phyloP scores from a whole-genome alignment of 2,329 filamentous ascomycete species.

The Dryadomyces sulphureus region DNA sequence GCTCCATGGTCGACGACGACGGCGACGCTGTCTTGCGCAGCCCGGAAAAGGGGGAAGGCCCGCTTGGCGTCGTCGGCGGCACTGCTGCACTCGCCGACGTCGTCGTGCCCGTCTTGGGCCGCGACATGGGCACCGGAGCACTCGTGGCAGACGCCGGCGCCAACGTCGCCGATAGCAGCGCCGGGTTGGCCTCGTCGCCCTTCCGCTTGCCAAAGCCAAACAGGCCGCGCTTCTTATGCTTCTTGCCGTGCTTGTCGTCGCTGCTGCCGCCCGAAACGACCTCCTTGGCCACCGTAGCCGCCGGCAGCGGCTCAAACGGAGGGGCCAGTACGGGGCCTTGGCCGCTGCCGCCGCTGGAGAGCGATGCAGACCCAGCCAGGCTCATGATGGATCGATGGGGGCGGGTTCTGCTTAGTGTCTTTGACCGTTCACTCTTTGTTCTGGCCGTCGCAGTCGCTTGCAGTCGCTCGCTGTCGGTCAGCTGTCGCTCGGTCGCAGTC shows the following conservation, averaged over 20 bases:
- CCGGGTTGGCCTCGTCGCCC: constrained; percentile 20
- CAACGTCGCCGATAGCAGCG: constrained; percentile 2
- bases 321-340: constrained; percentile 7
- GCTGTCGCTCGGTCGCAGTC: neutral
- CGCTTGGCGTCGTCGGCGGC: neutral
- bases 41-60: constrained; percentile 13
- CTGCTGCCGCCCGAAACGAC: neutral
- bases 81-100: constrained; percentile 11
- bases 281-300: neutral
- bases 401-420: neutral
- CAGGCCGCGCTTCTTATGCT: constrained; percentile 18
- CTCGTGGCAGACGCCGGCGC: neutral
- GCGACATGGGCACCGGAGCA: neutral
- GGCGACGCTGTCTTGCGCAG: constrained; percentile 20
- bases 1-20: constrained; percentile 20
- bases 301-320: constrained; percentile 9
- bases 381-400: constrained; percentile 5
- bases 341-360: constrained; percentile 5
- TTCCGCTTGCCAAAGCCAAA: constrained; percentile 24
- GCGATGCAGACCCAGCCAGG: constrained; percentile 8
- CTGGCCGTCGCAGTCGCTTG: no score
- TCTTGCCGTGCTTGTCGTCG: constrained; percentile 19
- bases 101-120: constrained; percentile 16
- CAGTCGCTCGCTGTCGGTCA: neutral
- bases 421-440: neutral